Percentiles rank a stretch among this genome's conserved stretches.
Conservation (phyloP, 2,329 filamentous ascomycete species). For the Claviceps sp. region DNA sequence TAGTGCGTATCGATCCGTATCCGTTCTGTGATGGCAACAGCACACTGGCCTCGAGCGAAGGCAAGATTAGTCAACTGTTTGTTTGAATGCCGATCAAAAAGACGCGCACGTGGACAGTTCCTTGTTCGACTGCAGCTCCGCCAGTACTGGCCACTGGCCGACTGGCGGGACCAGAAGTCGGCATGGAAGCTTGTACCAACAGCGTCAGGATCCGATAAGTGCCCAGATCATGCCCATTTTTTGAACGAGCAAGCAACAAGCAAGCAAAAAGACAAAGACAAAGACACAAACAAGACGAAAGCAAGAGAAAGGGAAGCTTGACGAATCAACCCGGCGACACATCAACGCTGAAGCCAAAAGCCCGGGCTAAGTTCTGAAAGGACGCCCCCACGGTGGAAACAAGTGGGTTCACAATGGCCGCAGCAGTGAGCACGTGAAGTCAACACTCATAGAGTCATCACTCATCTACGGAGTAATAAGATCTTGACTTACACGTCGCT, state of each 20-base stretch:
- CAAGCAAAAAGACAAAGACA: not conserved
- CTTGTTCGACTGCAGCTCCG: not conserved
- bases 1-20: slow-evolving; percentile 12
- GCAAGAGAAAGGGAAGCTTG: not conserved
- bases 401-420: slow-evolving; percentile 1
- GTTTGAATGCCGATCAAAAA: not conserved
- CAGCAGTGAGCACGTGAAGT: not conserved
- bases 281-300: not conserved
- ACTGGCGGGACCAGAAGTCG: not conserved
- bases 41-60: slow-evolving; percentile 2
- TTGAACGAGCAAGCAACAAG: not conserved
- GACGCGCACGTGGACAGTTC: not conserved
- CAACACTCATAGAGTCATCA: not conserved
- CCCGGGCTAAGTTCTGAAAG: not conserved
- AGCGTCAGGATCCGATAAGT: not conserved
- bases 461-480: not conserved
- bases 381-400: not conserved
- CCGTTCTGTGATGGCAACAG: slow-evolving; percentile 9
- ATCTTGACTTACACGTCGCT: slow-evolving; percentile 16
- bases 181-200: not conserved
- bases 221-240: not conserved
- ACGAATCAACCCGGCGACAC: slow-evolving; percentile 4
- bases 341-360: not conserved
- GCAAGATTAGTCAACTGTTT: not conserved
- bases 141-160: not conserved